These are phyloP conservation scores for Mycena polygramma DNA, from an alignment of 768 basidiomycete genomes.

Conservation along the genomic window DNA sequence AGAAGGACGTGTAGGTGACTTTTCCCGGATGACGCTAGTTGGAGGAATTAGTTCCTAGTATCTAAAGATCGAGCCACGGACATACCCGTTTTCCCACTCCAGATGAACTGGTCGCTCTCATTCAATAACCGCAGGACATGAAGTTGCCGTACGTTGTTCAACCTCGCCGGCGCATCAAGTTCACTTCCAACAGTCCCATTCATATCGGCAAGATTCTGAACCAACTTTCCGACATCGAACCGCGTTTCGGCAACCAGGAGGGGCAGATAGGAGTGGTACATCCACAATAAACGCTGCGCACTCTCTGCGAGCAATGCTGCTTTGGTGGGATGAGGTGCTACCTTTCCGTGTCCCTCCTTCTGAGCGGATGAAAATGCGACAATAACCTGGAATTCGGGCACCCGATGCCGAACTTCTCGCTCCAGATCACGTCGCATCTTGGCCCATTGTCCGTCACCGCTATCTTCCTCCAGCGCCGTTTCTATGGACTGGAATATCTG, in stretches of 20 bases:
- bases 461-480: slow-evolving; percentile 69
- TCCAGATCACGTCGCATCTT: slow-evolving; percentile 76
- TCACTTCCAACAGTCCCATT: slow-evolving; percentile 37
- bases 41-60: slow-evolving; percentile 7
- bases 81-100: slow-evolving; percentile 81
- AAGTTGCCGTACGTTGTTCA: slow-evolving; percentile 73
- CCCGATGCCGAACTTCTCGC: slow-evolving; percentile 76
- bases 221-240: slow-evolving; percentile 89
- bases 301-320: slow-evolving; percentile 80
- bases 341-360: slow-evolving; percentile 45
- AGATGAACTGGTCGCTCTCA: slow-evolving; percentile 83
- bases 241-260: slow-evolving; percentile 80
- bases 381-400: slow-evolving; percentile 91
- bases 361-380: slow-evolving; percentile 82
- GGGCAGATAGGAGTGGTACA: slow-evolving; percentile 87
- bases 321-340: slow-evolving; percentile 49
- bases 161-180: slow-evolving; percentile 44
- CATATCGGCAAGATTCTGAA: slow-evolving; percentile 58
- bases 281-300: slow-evolving; percentile 84
- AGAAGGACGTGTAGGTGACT: slow-evolving; percentile 83
- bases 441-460: slow-evolving; percentile 80
- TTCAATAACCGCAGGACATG: slow-evolving; percentile 83
- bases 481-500: slow-evolving; percentile 63
- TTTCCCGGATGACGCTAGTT: slow-evolving; percentile 61
- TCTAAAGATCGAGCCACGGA: slow-evolving; percentile 1